Percentiles rank a stretch among this genome's conserved stretches.
Evolutionary conservation across 2,329 filamentous ascomycete species (phyloP).

Genomic region (Phaeoacremonium minimum): DNA sequence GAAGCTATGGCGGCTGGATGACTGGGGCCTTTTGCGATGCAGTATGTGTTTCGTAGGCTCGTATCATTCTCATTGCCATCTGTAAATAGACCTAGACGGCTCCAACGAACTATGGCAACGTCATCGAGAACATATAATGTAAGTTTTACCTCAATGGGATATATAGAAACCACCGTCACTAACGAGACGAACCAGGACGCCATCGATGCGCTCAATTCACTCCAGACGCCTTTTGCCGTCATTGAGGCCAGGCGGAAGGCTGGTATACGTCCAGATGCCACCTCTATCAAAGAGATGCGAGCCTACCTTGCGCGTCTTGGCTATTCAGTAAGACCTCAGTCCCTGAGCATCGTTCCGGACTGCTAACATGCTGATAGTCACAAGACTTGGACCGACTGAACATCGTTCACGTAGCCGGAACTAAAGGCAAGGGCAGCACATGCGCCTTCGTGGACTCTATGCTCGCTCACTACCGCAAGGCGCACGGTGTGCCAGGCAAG

Average conservation of each 20-base stretch:
- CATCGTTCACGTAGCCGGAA: conserved; percentile 82
- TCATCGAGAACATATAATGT: conserved; percentile 3
- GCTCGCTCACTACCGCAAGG: conserved; percentile 50
- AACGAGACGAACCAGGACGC: conserved; percentile 60
- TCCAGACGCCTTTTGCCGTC: conserved; percentile 82
- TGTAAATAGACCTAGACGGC: not conserved
- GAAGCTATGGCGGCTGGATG: no score
- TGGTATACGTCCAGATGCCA: conserved; percentile 65
- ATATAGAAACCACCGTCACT: conserved; percentile 1
- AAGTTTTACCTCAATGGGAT: conserved; percentile 1
- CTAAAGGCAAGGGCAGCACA: conserved; percentile 90
- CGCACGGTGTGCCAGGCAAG: conserved; percentile 23
- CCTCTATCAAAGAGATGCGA: conserved; percentile 72
- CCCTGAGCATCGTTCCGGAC: no score
- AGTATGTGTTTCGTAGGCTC: no score
- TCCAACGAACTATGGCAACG: conserved; percentile 3
- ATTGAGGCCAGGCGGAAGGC: conserved; percentile 75
- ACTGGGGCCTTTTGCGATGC: no score
- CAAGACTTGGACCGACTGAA: conserved; percentile 36
- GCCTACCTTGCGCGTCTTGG: conserved; percentile 74
- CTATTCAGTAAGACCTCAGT: conserved; percentile 49
- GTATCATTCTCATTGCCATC: not conserved
- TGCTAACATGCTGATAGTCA: no score
- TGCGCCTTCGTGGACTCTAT: conserved; percentile 80
- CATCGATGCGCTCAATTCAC: conserved; percentile 77